These are phyloP conservation scores for Mikania micrantha DNA, from an alignment of 129 eudicot genomes.

Conservation along the genomic window DNA sequence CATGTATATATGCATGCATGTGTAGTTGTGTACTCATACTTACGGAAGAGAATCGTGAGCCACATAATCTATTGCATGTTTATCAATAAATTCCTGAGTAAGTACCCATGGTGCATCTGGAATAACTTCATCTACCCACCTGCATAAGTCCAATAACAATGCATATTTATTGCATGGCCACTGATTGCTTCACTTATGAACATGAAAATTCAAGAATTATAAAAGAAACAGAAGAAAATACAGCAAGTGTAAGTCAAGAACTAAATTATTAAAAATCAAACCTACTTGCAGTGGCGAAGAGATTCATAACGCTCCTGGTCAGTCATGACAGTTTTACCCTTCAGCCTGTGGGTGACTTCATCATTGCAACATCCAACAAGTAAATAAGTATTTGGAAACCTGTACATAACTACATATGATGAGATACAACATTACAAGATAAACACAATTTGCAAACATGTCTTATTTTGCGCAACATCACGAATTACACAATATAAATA, in stretches of 20 bases:
- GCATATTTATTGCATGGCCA: not conserved
- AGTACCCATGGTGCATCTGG: constrained; percentile 98
- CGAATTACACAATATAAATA: not conserved
- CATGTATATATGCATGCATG: constrained; percentile 4
- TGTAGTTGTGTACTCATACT: constrained; percentile 18
- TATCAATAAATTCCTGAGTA: constrained; percentile 77
- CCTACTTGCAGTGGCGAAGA: constrained; percentile 80
- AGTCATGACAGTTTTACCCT: constrained; percentile 87
- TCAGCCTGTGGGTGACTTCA: constrained; percentile 59
- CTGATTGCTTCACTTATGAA: not conserved
- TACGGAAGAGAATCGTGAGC: constrained; percentile 99
- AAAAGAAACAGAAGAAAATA: not conserved
- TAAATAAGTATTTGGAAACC: constrained; percentile 71
- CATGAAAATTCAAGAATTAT: not conserved
- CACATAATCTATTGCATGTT: constrained; percentile 83
- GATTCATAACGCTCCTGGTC: constrained; percentile 72
- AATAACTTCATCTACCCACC: constrained; percentile 99
- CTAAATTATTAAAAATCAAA: constrained; percentile 8
- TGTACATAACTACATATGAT: constrained; percentile 20
- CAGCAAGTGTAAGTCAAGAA: not conserved
- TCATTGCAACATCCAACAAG: constrained; percentile 88
- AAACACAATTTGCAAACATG: not conserved
- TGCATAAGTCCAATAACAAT: constrained; percentile 19
- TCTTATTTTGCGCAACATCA: not conserved
- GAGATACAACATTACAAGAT: constrained; percentile 14